These are phyloP conservation scores for Vitis rotundifolia DNA, from an alignment of 164 flowering plant genomes.

Conservation along the genomic window DNA sequence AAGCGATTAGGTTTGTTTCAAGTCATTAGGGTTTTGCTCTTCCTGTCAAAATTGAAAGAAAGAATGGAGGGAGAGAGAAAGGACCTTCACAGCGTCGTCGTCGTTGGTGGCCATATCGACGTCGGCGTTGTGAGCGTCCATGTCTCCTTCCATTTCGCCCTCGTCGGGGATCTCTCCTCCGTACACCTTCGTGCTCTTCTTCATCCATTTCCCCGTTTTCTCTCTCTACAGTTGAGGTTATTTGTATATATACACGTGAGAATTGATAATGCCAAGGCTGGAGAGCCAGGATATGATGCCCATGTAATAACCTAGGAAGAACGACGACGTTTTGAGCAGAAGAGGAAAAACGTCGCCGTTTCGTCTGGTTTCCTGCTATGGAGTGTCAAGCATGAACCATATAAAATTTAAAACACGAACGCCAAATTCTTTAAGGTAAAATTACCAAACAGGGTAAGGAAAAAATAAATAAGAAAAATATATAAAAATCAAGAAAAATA, in stretches of 20 bases:
- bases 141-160: constrained; percentile 62
- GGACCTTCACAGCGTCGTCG: constrained; percentile 74
- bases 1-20: background rate
- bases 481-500: no score
- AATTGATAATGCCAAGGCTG: no score
- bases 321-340: background rate
- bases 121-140: constrained; percentile 47
- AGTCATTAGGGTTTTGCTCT: constrained; percentile 17
- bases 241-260: no score
- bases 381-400: no score
- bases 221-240: background rate
- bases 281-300: constrained; percentile 27
- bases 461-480: no score
- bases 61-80: background rate
- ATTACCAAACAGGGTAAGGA: no score
- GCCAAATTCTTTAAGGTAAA: no score
- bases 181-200: constrained; percentile 88
- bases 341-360: background rate
- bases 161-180: constrained; percentile 85
- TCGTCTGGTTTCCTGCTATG: no score
- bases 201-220: constrained; percentile 47
- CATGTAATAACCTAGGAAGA: background rate
- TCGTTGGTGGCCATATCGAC: constrained; percentile 74
- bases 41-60: background rate
- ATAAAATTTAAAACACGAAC: no score